Evolutionary conservation across 2,329 filamentous ascomycete species (phyloP).

Genomic region (Ceratocystis huliohia): DNA sequence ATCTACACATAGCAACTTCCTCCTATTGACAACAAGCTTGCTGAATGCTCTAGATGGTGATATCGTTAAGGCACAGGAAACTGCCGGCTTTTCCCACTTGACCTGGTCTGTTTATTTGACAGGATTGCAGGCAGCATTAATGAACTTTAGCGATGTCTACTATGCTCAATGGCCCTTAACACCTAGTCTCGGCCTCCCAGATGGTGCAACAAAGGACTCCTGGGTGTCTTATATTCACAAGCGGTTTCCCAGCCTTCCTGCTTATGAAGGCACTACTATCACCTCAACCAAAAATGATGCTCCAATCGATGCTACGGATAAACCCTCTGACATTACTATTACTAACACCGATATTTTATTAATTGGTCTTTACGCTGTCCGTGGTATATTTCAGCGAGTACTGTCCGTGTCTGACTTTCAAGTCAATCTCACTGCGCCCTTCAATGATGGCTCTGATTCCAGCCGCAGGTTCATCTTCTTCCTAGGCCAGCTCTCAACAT

Average conservation of each 20-base stretch:
- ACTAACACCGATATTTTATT: slow-evolving; percentile 14
- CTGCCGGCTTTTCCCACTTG: neutral
- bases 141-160: slow-evolving; percentile 34
- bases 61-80: slow-evolving; percentile 9
- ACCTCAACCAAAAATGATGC: neutral
- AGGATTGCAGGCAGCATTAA: slow-evolving; percentile 27
- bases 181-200: slow-evolving; percentile 17
- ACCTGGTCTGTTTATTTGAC: slow-evolving; percentile 21
- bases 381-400: slow-evolving; percentile 10
- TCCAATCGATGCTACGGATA: neutral
- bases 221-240: slow-evolving; percentile 25
- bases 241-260: slow-evolving; percentile 26
- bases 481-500: slow-evolving; percentile 27
- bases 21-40: slow-evolving; percentile 28
- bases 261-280: slow-evolving; percentile 18
- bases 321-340: slow-evolving; percentile 3
- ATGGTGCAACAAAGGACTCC: slow-evolving; percentile 22
- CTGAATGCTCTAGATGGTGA: slow-evolving; percentile 7
- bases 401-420: neutral
- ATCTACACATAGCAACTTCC: slow-evolving; percentile 31
- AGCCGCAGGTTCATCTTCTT: slow-evolving; percentile 17
- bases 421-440: slow-evolving; percentile 5
- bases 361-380: slow-evolving; percentile 16
- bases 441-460: slow-evolving; percentile 17
- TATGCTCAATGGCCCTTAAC: slow-evolving; percentile 20